Conservation (phyloP, 208 protist species). For the Leishmania braziliensis region DNA sequence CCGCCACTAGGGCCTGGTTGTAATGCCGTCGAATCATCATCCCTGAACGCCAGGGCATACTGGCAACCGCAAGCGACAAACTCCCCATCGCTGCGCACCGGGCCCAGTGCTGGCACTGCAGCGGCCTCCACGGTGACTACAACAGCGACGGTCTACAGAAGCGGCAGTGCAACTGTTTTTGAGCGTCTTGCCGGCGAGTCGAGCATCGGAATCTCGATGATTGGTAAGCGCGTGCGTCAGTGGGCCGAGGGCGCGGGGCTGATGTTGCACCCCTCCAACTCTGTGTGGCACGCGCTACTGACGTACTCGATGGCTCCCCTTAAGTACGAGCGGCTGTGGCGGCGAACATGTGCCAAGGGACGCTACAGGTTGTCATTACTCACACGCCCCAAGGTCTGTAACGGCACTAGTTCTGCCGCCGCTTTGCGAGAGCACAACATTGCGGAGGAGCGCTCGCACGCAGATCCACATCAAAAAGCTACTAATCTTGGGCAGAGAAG, state of each 20-base stretch:
- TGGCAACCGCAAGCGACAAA: background rate
- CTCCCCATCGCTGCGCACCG: background rate
- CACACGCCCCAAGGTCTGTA: constrained; percentile 1
- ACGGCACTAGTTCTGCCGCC: background rate
- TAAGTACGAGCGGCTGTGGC: constrained; percentile 26
- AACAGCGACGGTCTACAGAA: background rate
- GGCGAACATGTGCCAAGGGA: constrained; percentile 17
- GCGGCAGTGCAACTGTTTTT: constrained; percentile 6
- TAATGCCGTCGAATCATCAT: background rate
- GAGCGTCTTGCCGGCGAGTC: constrained; percentile 15
- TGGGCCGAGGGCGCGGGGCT: constrained; percentile 36
- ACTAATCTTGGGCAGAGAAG: background rate
- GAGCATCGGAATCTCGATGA: constrained; percentile 7
- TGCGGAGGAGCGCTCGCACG: background rate
- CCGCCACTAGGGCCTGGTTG: background rate
- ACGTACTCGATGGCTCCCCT: constrained; percentile 4
- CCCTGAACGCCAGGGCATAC: background rate
- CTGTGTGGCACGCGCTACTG: constrained; percentile 5
- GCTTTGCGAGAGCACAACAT: background rate
- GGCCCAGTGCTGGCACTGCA: background rate
- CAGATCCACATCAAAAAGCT: background rate
- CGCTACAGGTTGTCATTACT: constrained; percentile 7
- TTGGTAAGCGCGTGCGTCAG: constrained; percentile 28
- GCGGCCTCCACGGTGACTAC: background rate
- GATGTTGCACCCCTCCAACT: constrained; percentile 1